Conservation (phyloP, 805 yeast species). For the Candida coquimbonensis region DNA sequence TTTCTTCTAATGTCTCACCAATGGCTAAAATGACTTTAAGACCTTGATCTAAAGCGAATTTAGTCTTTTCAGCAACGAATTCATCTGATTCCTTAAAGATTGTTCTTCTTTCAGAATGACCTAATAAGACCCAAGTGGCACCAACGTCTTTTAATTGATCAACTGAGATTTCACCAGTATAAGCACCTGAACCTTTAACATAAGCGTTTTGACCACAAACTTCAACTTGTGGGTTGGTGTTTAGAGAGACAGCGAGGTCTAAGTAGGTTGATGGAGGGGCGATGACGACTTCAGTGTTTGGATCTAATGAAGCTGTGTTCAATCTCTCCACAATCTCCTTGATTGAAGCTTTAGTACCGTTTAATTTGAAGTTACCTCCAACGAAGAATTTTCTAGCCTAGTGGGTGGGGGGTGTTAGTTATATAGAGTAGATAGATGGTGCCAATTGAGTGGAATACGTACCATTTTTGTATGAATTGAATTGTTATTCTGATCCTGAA, state of each 20-base stretch:
- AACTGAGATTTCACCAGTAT: slow-evolving; percentile 94
- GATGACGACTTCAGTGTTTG: slow-evolving; percentile 85
- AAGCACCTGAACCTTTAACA: slow-evolving; percentile 89
- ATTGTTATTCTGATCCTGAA: too few relatives aligned
- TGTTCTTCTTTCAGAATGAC: slow-evolving; percentile 98
- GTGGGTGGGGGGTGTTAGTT: background rate
- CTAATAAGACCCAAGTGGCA: slow-evolving; percentile 90
- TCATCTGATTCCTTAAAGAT: slow-evolving; percentile 86
- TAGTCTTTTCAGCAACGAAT: slow-evolving; percentile 87
- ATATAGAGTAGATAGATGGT: too few relatives aligned
- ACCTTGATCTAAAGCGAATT: slow-evolving; percentile 87
- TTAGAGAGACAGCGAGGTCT: slow-evolving; percentile 60
- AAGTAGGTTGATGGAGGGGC: slow-evolving; percentile 96
- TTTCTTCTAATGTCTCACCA: slow-evolving; percentile 96
- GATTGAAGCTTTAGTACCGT: slow-evolving; percentile 87
- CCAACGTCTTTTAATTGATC: slow-evolving; percentile 85
- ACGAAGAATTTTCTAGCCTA: slow-evolving; percentile 90
- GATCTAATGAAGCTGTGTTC: slow-evolving; percentile 69
- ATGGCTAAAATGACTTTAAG: slow-evolving; percentile 90
- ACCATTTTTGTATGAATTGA: background rate
- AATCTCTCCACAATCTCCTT: slow-evolving; percentile 75
- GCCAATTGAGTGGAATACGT: background rate
- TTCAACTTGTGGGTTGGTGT: slow-evolving; percentile 64
- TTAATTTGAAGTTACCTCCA: slow-evolving; percentile 99
- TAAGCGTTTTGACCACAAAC: slow-evolving; percentile 91